Evolutionary conservation across 257 asterid genomes (phyloP).

Genomic region (Gentiana macrophylla): DNA sequence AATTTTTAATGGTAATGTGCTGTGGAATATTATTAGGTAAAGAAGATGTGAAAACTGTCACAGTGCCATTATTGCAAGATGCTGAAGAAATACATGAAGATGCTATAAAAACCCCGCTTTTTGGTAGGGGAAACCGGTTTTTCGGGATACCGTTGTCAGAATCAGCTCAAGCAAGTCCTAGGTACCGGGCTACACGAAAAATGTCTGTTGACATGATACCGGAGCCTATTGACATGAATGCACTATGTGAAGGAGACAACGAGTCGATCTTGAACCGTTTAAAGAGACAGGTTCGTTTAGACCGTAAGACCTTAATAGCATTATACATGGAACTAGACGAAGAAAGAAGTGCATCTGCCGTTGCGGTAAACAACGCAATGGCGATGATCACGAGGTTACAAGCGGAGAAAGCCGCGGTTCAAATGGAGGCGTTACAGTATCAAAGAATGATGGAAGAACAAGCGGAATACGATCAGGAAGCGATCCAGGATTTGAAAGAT

Average conservation of each 20-base stretch:
- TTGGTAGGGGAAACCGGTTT: conserved; percentile 38
- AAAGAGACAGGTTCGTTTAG: conserved; percentile 51
- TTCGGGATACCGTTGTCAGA: conserved; percentile 57
- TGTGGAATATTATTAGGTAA: conserved; percentile 21
- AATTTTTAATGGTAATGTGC: background rate
- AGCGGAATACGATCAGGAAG: conserved; percentile 81
- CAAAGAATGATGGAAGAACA: conserved; percentile 99
- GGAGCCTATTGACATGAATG: conserved; percentile 30
- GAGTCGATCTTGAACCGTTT: conserved; percentile 25
- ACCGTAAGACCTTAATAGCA: conserved; percentile 62
- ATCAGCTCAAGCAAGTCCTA: conserved; percentile 76
- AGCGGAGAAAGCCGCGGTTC: conserved; percentile 91
- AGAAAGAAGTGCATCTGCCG: conserved; percentile 88
- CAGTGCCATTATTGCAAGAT: conserved; percentile 31
- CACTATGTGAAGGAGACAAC: conserved; percentile 26
- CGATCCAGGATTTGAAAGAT: conserved; percentile 55
- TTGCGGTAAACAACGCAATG: conserved; percentile 98
- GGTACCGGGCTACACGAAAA: conserved; percentile 27
- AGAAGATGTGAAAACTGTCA: conserved; percentile 32
- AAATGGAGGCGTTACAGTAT: conserved; percentile 96
- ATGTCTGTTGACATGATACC: conserved; percentile 20
- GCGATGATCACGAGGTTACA: conserved; percentile 94
- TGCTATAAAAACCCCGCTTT: conserved; percentile 36
- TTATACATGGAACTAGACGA: conserved; percentile 82
- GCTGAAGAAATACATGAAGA: conserved; percentile 38